Conservation (phyloP, 192 early-diverging fungal genomes). For the Obelidium mucronatum region DNA sequence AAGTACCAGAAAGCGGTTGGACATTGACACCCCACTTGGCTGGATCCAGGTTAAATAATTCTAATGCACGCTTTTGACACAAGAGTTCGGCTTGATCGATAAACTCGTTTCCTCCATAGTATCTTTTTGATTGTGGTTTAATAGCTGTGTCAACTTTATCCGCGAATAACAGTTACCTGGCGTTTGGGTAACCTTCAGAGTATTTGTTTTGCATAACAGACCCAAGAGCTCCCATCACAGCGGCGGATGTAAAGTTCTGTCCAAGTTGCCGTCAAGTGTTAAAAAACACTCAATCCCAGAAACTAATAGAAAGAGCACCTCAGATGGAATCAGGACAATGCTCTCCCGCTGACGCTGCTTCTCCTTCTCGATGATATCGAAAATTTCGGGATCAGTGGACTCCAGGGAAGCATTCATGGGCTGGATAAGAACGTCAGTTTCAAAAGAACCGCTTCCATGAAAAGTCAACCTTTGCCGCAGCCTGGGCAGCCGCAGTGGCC, state of each 20-base stretch:
- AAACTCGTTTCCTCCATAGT: slow-evolving; percentile 99
- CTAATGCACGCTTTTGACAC: slow-evolving; percentile 96
- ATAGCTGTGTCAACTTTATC: neutral
- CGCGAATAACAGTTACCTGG: slow-evolving; percentile 70
- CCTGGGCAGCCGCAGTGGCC: slow-evolving; percentile 17
- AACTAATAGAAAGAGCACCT: no score
- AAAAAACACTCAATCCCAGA: no score
- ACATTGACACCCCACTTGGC: slow-evolving; percentile 98
- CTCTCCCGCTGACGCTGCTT: slow-evolving; percentile 93
- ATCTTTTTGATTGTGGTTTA: slow-evolving; percentile 54
- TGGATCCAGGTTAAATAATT: slow-evolving; percentile 83
- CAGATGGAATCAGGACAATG: slow-evolving; percentile 95
- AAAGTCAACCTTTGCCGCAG: slow-evolving; percentile 9
- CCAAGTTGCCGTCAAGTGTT: no score
- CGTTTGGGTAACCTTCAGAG: slow-evolving; percentile 96
- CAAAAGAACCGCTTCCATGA: neutral
- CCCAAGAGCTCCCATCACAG: slow-evolving; percentile 96
- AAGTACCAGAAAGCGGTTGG: slow-evolving; percentile 93
- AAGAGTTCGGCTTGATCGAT: slow-evolving; percentile 94
- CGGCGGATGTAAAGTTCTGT: slow-evolving; percentile 97
- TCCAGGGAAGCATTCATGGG: slow-evolving; percentile 76
- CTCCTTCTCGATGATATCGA: slow-evolving; percentile 93
- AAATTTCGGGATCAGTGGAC: slow-evolving; percentile 88
- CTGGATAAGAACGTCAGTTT: neutral
- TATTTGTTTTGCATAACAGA: slow-evolving; percentile 99